These are phyloP conservation scores for Sungouiozyma ichnusensis DNA, from an alignment of 805 yeast genomes.

Conservation along the genomic window DNA sequence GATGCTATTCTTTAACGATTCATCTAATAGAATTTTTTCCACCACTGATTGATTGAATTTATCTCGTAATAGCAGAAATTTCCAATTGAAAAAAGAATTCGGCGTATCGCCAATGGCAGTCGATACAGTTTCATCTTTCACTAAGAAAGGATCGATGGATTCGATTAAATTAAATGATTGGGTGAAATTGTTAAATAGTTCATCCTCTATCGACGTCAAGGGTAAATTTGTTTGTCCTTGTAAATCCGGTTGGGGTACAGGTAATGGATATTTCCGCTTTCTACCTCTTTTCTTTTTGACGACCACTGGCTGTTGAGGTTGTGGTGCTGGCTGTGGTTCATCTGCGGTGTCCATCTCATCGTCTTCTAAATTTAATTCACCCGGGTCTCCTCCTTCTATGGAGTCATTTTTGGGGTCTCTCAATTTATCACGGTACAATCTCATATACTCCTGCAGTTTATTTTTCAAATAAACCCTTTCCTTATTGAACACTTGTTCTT, in stretches of 20 bases:
- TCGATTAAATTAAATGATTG: not conserved
- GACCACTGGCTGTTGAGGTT: not conserved
- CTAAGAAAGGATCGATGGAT: not conserved
- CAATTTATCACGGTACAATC: constrained; percentile 3
- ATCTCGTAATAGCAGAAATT: constrained; percentile 12
- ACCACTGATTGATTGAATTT: constrained; percentile 5
- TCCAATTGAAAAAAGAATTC: constrained; percentile 11
- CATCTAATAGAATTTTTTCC: not conserved
- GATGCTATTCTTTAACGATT: not conserved
- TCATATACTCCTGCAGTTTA: constrained; percentile 9
- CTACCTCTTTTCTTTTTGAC: not conserved
- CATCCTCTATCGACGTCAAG: not conserved
- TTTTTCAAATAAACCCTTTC: constrained; percentile 14
- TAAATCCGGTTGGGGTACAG: not conserved
- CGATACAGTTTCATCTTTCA: not conserved
- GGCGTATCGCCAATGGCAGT: constrained; percentile 7
- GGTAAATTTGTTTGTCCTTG: not conserved
- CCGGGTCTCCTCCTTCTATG: not conserved
- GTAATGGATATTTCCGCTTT: not conserved
- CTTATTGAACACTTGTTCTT: constrained; percentile 13
- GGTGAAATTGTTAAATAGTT: not conserved
- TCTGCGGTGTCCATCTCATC: not conserved
- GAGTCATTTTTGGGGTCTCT: not conserved
- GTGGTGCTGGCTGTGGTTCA: not conserved
- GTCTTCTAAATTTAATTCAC: not conserved